phyloP scores from a whole-genome alignment of 768 basidiomycete species.

The Tylopilus cervinicoccineus region DNA sequence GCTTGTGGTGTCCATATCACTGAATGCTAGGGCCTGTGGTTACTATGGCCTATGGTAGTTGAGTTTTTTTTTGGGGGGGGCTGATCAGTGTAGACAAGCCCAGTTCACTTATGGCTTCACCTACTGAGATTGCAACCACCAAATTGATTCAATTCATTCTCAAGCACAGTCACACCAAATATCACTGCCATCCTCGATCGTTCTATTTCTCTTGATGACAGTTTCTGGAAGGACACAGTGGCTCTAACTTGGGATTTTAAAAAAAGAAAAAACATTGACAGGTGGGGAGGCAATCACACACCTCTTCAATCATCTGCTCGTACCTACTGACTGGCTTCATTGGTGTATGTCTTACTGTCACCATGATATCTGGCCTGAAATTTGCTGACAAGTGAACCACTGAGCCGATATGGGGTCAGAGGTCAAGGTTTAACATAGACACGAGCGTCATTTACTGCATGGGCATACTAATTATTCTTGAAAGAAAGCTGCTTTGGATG shows the following conservation, averaged over 20 bases:
- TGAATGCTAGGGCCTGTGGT: no score
- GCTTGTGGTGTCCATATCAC: no score
- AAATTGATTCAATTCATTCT: slow-evolving; percentile 27
- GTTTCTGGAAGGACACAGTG: slow-evolving; percentile 50
- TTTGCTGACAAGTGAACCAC: no score
- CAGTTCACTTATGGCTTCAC: slow-evolving; percentile 11
- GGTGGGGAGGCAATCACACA: slow-evolving; percentile 35
- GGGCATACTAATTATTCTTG: no score
- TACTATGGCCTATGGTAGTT: no score
- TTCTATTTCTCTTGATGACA: slow-evolving; percentile 26
- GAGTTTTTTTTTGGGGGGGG: no score
- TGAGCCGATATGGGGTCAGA: no score
- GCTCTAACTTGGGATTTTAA: slow-evolving; percentile 55
- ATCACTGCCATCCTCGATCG: slow-evolving; percentile 15
- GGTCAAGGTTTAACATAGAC: no score
- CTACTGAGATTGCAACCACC: slow-evolving; percentile 15
- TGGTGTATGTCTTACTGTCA: slow-evolving; percentile 9
- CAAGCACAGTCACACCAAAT: slow-evolving; percentile 18
- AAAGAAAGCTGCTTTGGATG: no score
- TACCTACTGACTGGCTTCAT: slow-evolving; percentile 15
- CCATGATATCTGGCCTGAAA: no score
- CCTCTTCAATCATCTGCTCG: slow-evolving; percentile 35
- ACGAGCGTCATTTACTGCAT: no score
- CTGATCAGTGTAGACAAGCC: slow-evolving; percentile 19
- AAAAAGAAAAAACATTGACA: slow-evolving; percentile 41